Base-by-base conservation (phyloP, 2,329 filamentous ascomycete species). In the Zelopaecilomyces penicillatus region DNA sequence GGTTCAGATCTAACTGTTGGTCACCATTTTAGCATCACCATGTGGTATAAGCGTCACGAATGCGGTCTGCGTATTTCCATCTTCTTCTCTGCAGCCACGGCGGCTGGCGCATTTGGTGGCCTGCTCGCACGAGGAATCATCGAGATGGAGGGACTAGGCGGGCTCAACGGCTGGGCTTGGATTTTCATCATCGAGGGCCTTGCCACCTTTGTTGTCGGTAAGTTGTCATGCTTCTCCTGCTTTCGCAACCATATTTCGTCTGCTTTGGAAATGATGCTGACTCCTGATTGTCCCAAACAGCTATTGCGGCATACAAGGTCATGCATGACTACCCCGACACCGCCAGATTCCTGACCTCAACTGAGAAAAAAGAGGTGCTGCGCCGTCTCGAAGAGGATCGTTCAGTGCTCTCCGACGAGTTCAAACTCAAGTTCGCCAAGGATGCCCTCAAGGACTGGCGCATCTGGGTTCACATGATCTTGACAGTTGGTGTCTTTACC, bases 101-200 rank as follows among this genome's bases (percentile, higher is more conserved):
- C 80, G 2, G 77, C 79, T 2, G 78, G 78, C 38, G 78, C 78
- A 1, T 82, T 82, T 49, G 78, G 80, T 40, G 78, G 78, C 12
- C 65, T 83, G 7, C 64, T 83, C 11, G 79, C 79, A 3, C 73
- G 73, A 30, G 79, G 70, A 26, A 74, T 83, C 41, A 71, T 76
- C 30, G 73, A 79, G 56, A 78, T 83, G 72, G 63, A 76, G 3
- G 61, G 63, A 28, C 73, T 77, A 10, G 63, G 76, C 3, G 61
- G 63, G 28, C 73, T 77, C 9, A 60, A 64, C 41, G 84, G 83
- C 1, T 91, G 86, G 86, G 71, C 77, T 2, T 89, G 84, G 85
- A 88, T 91, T 42, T 91, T 91, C 60, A 84, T 89, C 47, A 66
- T 87, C 4, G 82, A 85, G 59, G 75, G 76, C 30, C 47, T 75